phyloP scores from a whole-genome alignment of 306 rosid genomes.

The Lathyrus tuberosus region DNA sequence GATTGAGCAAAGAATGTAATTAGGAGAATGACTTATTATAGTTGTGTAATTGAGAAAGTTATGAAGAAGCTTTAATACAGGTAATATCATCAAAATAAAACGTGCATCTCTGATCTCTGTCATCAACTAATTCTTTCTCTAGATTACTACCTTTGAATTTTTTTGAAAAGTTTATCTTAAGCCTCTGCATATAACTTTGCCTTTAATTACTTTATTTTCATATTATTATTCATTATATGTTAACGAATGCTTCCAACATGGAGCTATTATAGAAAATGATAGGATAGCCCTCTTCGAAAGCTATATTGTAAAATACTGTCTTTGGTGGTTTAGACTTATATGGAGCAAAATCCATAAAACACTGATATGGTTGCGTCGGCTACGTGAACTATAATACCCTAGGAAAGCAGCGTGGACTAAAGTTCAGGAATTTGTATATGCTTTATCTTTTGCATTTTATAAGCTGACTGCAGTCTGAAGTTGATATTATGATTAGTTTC shows the following conservation, averaged over 20 bases:
- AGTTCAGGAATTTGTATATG: slow-evolving; percentile 28
- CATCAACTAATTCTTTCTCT: no score
- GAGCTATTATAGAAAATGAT: slow-evolving; percentile 6
- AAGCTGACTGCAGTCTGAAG: neutral
- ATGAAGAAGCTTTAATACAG: slow-evolving; percentile 66
- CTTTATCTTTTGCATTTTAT: slow-evolving; percentile 13
- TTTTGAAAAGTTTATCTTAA: no score
- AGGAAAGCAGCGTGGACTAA: neutral
- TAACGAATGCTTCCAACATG: slow-evolving; percentile 14
- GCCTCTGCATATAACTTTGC: no score
- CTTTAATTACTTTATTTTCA: slow-evolving; percentile 9
- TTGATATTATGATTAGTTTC: slow-evolving; percentile 28
- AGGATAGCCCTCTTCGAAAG: slow-evolving; percentile 3
- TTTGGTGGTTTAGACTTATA: neutral
- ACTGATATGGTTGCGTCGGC: neutral
- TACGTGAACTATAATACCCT: neutral
- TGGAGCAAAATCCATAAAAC: neutral
- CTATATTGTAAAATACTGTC: neutral
- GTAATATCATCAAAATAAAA: slow-evolving; percentile 24
- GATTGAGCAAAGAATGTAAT: slow-evolving; percentile 66
- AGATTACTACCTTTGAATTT: no score
- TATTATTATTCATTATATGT: slow-evolving; percentile 8
- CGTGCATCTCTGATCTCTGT: no score
- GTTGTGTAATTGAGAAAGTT: slow-evolving; percentile 75
- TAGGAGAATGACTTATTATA: slow-evolving; percentile 82